Base-by-base conservation (phyloP, 2,329 filamentous ascomycete species). In the Lachnellula suecica region DNA sequence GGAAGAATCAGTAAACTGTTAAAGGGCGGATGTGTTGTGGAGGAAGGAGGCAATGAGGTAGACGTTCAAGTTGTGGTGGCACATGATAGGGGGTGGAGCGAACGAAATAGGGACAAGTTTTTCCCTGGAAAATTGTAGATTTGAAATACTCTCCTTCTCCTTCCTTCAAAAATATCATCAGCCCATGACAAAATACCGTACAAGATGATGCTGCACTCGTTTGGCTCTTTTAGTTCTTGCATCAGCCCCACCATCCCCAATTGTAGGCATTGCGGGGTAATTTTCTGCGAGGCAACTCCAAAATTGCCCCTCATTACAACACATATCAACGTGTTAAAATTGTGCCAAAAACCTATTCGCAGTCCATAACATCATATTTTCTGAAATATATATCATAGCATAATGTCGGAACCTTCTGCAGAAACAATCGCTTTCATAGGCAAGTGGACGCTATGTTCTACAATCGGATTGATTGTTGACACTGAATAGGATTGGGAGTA, bases 21-120 rank as follows among this genome's bases (percentile, higher is more conserved):
- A 52, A 62, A 64, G 8, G 65, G 66, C n/a, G 43, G 34, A 13
- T 34, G 41, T 31, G 29, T 47, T 8, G 34, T 37, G n/a, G 34
- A 37, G 17, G 34, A 37, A n/a, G 34, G 34, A 37, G 34, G 34
- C 10, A n/a, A 37, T 9, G 5, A 9, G 15, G 34, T 37, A 6
- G 68, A 72, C 1, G 73, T 79, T 5, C 77, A 81, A 64, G 65
- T 79, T 20, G 68, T 80, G 44, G 71, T 78, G 7, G 77, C 77
- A 51, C 77, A 80, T 70, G 77, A 79, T 63, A 69, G 66, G 46
- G 70, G 51, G 2, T 81, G 77, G 77, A 71, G 69, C 56, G 71
- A 73, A 57, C 45, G 38, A 49, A 74, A 75, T 57, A 42, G 44
- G 41, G 56, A 57, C 24, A 64, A 68, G 23, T 70, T 70, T 37